Evolutionary conservation across 2,329 filamentous ascomycete genomes (phyloP).

Genomic region (Alternaria rosae): DNA sequence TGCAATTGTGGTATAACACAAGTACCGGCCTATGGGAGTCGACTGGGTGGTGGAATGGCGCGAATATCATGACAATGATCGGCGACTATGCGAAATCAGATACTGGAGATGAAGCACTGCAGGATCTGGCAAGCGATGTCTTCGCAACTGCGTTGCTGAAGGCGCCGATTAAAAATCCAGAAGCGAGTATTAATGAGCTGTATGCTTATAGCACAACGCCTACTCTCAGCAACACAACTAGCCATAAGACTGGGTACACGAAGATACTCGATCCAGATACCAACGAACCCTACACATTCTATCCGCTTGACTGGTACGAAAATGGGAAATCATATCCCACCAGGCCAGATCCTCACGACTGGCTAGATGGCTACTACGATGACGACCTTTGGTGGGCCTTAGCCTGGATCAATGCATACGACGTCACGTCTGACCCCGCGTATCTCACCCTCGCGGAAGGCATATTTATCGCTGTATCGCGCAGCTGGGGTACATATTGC

Average conservation of each 20-base stretch:
- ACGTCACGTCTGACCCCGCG: conserved; percentile 54
- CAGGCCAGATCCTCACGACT: conserved; percentile 34
- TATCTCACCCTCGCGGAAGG: conserved; percentile 58
- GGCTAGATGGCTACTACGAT: conserved; percentile 59
- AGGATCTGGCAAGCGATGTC: conserved; percentile 48
- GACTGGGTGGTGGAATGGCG: conserved; percentile 77
- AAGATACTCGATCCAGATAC: conserved; percentile 29
- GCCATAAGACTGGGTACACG: conserved; percentile 25
- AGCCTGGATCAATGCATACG: conserved; percentile 64
- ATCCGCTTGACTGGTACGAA: conserved; percentile 31
- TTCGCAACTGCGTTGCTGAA: conserved; percentile 55
- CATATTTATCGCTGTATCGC: conserved; percentile 59
- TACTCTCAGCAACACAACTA: conserved; percentile 8
- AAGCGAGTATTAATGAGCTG: conserved; percentile 33
- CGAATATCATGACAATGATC: conserved; percentile 69
- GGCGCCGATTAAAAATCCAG: conserved; percentile 42
- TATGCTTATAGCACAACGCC: conserved; percentile 5
- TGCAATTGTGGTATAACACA: conserved; percentile 69
- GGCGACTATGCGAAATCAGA: conserved; percentile 59
- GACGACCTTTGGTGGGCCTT: conserved; percentile 62
- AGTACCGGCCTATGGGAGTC: conserved; percentile 69
- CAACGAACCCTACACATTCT: conserved; percentile 25
- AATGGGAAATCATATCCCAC: conserved; percentile 4
- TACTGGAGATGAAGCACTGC: conserved; percentile 38
- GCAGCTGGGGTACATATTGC: conserved; percentile 50